Evolutionary conservation across 1,284 basidiomycete genomes (phyloP).

Genomic region (Ustilago crameri): DNA sequence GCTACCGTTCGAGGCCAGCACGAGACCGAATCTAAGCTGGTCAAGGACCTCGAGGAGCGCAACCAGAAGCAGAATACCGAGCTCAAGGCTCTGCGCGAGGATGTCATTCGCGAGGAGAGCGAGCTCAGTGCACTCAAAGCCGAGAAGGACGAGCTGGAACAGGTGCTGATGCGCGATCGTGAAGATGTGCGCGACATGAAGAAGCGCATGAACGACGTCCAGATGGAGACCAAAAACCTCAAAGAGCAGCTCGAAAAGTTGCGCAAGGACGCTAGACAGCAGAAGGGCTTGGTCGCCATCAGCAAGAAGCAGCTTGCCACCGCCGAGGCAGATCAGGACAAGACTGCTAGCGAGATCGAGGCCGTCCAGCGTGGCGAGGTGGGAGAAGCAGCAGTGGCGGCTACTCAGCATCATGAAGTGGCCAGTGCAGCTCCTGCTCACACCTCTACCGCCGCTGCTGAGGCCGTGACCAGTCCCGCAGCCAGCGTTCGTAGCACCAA

Average conservation of each 20-base stretch:
- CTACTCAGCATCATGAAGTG: slow-evolving; percentile 30
- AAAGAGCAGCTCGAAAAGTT: slow-evolving; percentile 85
- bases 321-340: slow-evolving; percentile 81
- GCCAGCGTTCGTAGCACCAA: slow-evolving; percentile 81
- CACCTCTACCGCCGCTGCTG: slow-evolving; percentile 8
- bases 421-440: slow-evolving; percentile 57
- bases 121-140: slow-evolving; percentile 87
- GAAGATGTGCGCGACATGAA: slow-evolving; percentile 91
- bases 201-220: slow-evolving; percentile 82
- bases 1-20: slow-evolving; percentile 75
- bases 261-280: slow-evolving; percentile 93
- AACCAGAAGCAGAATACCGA: slow-evolving; percentile 78
- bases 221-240: slow-evolving; percentile 78
- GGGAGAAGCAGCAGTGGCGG: slow-evolving; percentile 68
- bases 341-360: slow-evolving; percentile 75
- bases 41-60: slow-evolving; percentile 80
- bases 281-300: slow-evolving; percentile 93
- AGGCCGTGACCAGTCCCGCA: slow-evolving; percentile 65
- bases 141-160: slow-evolving; percentile 93
- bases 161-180: slow-evolving; percentile 86
- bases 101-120: slow-evolving; percentile 89
- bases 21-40: slow-evolving; percentile 82
- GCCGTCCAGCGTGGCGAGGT: slow-evolving; percentile 70
- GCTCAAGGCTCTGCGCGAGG: slow-evolving; percentile 80
- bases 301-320: slow-evolving; percentile 91